Conservation (phyloP, 176 grass and related monocot species). For the Oryza punctata region DNA sequence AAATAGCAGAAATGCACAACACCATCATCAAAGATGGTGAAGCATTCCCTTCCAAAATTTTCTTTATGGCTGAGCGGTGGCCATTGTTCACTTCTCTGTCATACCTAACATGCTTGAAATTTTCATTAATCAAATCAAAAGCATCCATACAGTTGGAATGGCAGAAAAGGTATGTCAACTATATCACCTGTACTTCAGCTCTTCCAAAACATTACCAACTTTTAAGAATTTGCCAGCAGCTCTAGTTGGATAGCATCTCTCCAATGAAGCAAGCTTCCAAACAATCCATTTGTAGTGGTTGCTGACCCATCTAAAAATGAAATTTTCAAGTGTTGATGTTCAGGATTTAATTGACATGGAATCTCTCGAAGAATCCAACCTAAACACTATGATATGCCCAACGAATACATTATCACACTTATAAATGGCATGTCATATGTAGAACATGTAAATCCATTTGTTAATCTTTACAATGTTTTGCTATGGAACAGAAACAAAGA, state of each 20-base stretch:
- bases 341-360: slow-evolving; percentile 13
- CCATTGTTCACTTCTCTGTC: slow-evolving; percentile 91
- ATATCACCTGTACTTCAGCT: slow-evolving; percentile 87
- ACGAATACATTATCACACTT: background rate
- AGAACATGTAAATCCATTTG: slow-evolving; percentile 15
- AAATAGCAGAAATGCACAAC: slow-evolving; percentile 87
- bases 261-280: slow-evolving; percentile 86
- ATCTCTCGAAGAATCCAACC: background rate
- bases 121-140: slow-evolving; percentile 31
- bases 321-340: slow-evolving; percentile 38
- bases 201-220: slow-evolving; percentile 82
- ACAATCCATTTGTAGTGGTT: slow-evolving; percentile 93
- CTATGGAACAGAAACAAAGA: background rate
- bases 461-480: background rate
- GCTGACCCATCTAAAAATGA: slow-evolving; percentile 75
- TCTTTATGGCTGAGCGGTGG: slow-evolving; percentile 87
- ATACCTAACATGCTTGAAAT: slow-evolving; percentile 61
- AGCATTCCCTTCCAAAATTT: slow-evolving; percentile 87
- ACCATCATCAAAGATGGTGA: slow-evolving; percentile 89
- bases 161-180: slow-evolving; percentile 25
- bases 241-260: slow-evolving; percentile 72
- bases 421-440: background rate
- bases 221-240: slow-evolving; percentile 77
- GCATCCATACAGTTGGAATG: slow-evolving; percentile 24
- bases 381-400: slow-evolving; percentile 1